Percentiles rank a stretch among this genome's conserved stretches.
Conservation (phyloP, 2,329 filamentous ascomycete species). For the Paraphoma sp. region DNA sequence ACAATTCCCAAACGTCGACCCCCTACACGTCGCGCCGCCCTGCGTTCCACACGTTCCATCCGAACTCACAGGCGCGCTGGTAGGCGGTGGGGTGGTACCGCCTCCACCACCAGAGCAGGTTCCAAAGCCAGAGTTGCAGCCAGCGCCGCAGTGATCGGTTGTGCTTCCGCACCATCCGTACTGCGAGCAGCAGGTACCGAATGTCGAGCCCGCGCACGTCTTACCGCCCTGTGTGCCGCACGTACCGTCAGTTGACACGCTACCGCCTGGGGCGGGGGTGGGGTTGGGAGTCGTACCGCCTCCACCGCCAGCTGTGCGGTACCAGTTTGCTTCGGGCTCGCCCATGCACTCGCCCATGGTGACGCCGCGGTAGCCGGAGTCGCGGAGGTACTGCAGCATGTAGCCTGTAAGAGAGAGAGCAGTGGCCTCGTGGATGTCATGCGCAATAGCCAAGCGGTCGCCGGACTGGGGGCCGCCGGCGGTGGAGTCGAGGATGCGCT, state of each 20-base stretch:
- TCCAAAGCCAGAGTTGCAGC: constrained; percentile 43
- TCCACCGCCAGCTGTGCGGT: constrained; percentile 49
- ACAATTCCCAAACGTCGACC: constrained; percentile 17
- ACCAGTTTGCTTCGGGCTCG: constrained; percentile 57
- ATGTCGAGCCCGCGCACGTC: constrained; percentile 29
- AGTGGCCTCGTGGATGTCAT: constrained; percentile 57
- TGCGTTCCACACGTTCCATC: constrained; percentile 17
- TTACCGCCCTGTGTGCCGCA: constrained; percentile 30
- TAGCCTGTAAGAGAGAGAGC: constrained; percentile 51
- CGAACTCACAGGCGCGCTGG: constrained; percentile 5
- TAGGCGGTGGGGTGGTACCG: background rate
- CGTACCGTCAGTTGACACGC: constrained; percentile 23
- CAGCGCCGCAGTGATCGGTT: constrained; percentile 37
- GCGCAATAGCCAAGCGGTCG: constrained; percentile 61
- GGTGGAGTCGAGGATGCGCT: constrained; percentile 35
- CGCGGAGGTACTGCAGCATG: constrained; percentile 50
- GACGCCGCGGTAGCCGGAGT: constrained; percentile 53
- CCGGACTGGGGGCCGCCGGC: constrained; percentile 18
- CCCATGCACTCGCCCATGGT: constrained; percentile 58
- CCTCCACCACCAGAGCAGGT: constrained; percentile 19
- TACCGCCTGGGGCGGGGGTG: constrained; percentile 16
- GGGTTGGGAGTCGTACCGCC: constrained; percentile 13
- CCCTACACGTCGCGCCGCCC: constrained; percentile 10
- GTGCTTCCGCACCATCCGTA: constrained; percentile 51
- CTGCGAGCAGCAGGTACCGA: constrained; percentile 54